These are phyloP conservation scores for Clonostachys rhizophaga DNA, from an alignment of 2,329 filamentous ascomycete species.

Conservation along the genomic window DNA sequence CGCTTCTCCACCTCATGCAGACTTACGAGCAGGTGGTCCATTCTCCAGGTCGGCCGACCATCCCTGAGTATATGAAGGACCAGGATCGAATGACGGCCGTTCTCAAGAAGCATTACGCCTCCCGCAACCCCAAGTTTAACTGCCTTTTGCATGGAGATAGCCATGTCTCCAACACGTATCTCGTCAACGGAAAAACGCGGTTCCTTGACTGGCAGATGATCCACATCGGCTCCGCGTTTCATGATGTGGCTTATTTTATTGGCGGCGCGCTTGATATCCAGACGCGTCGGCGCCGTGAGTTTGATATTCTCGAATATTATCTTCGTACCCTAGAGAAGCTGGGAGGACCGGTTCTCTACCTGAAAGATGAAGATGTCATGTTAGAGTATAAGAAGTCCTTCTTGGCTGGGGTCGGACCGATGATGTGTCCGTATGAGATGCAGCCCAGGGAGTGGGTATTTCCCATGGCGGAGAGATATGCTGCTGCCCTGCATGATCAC, in stretches of 20 bases:
- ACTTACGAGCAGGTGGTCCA: slow-evolving; percentile 1
- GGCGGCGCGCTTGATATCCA: slow-evolving; percentile 20
- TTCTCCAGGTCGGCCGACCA: neutral
- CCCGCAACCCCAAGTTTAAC: slow-evolving; percentile 27
- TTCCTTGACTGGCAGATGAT: slow-evolving; percentile 31
- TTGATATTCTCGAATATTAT: slow-evolving; percentile 24
- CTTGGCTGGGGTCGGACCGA: slow-evolving; percentile 16
- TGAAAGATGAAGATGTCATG: slow-evolving; percentile 13
- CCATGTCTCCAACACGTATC: slow-evolving; percentile 28
- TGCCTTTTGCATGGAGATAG: slow-evolving; percentile 35
- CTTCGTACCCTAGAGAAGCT: slow-evolving; percentile 12
- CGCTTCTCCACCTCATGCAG: slow-evolving; percentile 1
- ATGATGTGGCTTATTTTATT: slow-evolving; percentile 28
- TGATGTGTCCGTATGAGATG: slow-evolving; percentile 11
- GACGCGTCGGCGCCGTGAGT: slow-evolving; percentile 23
- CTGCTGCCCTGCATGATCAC: slow-evolving; percentile 1
- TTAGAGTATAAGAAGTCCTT: slow-evolving; percentile 18
- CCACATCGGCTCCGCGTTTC: slow-evolving; percentile 25
- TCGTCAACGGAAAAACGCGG: slow-evolving; percentile 13
- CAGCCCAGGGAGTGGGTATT: slow-evolving; percentile 1
- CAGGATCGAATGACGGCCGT: slow-evolving; percentile 17
- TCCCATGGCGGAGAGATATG: slow-evolving; percentile 1
- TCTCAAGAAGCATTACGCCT: slow-evolving; percentile 20
- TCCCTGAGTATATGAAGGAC: slow-evolving; percentile 15
- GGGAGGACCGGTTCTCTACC: slow-evolving; percentile 16